A percentile compares a stretch with the other conserved stretches of the same genome.
phyloP scores from a whole-genome alignment of 192 early-diverging fungal genomes.

The Fimicolochytrium jonesii region DNA sequence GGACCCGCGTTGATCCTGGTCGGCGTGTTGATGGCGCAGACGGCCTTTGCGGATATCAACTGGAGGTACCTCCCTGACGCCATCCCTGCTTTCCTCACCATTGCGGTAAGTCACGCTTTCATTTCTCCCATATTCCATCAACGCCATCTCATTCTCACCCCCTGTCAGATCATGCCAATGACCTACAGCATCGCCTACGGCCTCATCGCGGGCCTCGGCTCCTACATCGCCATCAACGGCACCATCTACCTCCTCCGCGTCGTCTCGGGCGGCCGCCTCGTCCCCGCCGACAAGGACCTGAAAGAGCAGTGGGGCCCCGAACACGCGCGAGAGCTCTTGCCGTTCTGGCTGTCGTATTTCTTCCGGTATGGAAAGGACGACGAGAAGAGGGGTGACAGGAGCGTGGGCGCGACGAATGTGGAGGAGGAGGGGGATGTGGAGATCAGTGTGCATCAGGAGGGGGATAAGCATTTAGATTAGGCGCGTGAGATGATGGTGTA shows the following conservation, averaged over 20 bases:
- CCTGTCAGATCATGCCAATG: slow-evolving; percentile 59
- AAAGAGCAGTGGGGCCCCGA: slow-evolving; percentile 22
- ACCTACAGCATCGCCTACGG: slow-evolving; percentile 81
- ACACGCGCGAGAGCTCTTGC: neutral
- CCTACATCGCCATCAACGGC: slow-evolving; percentile 68
- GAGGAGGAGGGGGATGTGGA: neutral
- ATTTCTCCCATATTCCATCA: neutral
- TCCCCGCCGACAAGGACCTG: slow-evolving; percentile 22
- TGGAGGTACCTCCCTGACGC: slow-evolving; percentile 75
- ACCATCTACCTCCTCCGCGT: slow-evolving; percentile 53
- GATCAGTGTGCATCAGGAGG: too few relatives aligned
- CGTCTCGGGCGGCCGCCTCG: slow-evolving; percentile 50
- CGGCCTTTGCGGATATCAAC: slow-evolving; percentile 62
- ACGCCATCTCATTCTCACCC: neutral
- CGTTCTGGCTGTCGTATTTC: slow-evolving; percentile 17
- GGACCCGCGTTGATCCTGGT: slow-evolving; percentile 77
- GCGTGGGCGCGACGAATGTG: neutral
- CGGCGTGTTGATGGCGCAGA: slow-evolving; percentile 74
- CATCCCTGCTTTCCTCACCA: slow-evolving; percentile 73
- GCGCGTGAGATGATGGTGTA: too few relatives aligned
- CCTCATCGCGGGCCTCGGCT: slow-evolving; percentile 67
- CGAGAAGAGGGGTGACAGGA: neutral
- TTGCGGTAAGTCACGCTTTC: slow-evolving; percentile 33
- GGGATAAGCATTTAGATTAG: too few relatives aligned
- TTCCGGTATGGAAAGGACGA: neutral